Evolutionary conservation across 768 basidiomycete genomes (phyloP).

Genomic region (Mycena pura): DNA sequence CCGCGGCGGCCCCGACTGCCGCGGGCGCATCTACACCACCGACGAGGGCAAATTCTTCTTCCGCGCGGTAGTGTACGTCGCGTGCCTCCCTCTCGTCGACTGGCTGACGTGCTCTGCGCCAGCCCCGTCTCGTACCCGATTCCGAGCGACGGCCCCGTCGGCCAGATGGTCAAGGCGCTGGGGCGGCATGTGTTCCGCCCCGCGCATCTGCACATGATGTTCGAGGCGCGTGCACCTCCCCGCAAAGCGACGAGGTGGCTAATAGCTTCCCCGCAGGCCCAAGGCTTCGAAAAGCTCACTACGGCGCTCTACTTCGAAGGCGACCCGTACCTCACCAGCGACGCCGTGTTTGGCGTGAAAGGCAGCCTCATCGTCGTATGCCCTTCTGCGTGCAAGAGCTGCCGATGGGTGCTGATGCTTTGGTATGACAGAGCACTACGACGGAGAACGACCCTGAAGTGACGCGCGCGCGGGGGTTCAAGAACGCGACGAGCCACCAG

Average conservation of each 20-base stretch:
- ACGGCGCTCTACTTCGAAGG: conserved; percentile 81
- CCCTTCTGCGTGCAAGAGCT: conserved; percentile 13
- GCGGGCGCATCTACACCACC: conserved; percentile 66
- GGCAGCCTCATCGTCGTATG: conserved; percentile 77
- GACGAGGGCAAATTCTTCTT: conserved; percentile 72
- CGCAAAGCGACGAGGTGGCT: no score
- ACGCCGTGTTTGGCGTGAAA: conserved; percentile 86
- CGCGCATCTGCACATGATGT: conserved; percentile 78
- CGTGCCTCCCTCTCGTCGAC: not conserved
- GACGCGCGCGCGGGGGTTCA: conserved; percentile 62
- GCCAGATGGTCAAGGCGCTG: conserved; percentile 58
- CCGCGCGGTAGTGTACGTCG: conserved; percentile 67
- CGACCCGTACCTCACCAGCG: conserved; percentile 69
- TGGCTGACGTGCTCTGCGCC: not conserved
- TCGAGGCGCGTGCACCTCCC: conserved; percentile 51
- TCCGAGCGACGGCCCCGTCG: conserved; percentile 81
- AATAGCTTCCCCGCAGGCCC: conserved; percentile 42
- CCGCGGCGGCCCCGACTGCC: conserved; percentile 69
- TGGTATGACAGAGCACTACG: conserved; percentile 50
- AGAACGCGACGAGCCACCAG: conserved; percentile 44
- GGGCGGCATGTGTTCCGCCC: conserved; percentile 80
- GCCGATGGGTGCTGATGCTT: not conserved
- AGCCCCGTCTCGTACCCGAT: conserved; percentile 74
- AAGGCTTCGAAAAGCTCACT: conserved; percentile 73
- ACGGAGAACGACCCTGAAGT: conserved; percentile 60